A percentile compares a stretch with the other conserved stretches of the same genome.
Conservation (phyloP, 2,329 filamentous ascomycete genomes). For the Aureobasidium melanogenum region DNA sequence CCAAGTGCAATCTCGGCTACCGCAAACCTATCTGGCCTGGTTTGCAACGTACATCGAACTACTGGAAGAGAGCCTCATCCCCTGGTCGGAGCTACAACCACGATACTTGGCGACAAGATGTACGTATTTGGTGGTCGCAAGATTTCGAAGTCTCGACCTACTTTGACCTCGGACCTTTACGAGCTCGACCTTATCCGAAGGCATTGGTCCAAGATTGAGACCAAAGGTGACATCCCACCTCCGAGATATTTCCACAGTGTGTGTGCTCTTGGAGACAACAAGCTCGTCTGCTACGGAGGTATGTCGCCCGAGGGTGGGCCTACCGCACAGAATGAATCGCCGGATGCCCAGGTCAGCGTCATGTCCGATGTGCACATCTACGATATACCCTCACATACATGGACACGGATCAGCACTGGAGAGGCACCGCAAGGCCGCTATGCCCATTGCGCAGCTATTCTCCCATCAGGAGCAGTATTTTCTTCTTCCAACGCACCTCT, state of each 20-base stretch:
- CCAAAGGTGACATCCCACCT: slow-evolving; percentile 74
- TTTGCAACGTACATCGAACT: slow-evolving; percentile 66
- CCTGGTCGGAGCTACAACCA: slow-evolving; percentile 89
- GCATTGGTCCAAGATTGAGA: slow-evolving; percentile 87
- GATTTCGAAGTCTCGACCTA: slow-evolving; percentile 72
- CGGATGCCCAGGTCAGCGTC: slow-evolving; percentile 55
- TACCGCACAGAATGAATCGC: slow-evolving; percentile 40
- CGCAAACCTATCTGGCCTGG: slow-evolving; percentile 56
- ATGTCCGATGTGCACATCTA: slow-evolving; percentile 98
- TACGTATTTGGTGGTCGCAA: slow-evolving; percentile 94
- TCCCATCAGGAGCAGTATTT: slow-evolving; percentile 82
- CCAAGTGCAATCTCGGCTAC: slow-evolving; percentile 27
- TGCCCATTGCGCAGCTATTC: slow-evolving; percentile 87
- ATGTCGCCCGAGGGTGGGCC: slow-evolving; percentile 87
- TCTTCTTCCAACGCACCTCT: slow-evolving; percentile 74
- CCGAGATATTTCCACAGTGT: slow-evolving; percentile 96
- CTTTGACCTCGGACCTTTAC: slow-evolving; percentile 83
- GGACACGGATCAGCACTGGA: slow-evolving; percentile 66
- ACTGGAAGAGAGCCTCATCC: slow-evolving; percentile 87
- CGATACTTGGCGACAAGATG: slow-evolving; percentile 86
- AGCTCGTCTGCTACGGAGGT: slow-evolving; percentile 94
- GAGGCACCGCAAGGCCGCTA: slow-evolving; percentile 90
- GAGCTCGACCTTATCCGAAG: slow-evolving; percentile 84
- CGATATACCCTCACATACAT: slow-evolving; percentile 71
- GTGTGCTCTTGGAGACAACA: slow-evolving; percentile 86